Percentiles rank a stretch among this genome's conserved stretches.
These are phyloP conservation scores for Globisporangium heterothallicum DNA, from an alignment of 352 stramenopile species.

Conservation along the genomic window DNA sequence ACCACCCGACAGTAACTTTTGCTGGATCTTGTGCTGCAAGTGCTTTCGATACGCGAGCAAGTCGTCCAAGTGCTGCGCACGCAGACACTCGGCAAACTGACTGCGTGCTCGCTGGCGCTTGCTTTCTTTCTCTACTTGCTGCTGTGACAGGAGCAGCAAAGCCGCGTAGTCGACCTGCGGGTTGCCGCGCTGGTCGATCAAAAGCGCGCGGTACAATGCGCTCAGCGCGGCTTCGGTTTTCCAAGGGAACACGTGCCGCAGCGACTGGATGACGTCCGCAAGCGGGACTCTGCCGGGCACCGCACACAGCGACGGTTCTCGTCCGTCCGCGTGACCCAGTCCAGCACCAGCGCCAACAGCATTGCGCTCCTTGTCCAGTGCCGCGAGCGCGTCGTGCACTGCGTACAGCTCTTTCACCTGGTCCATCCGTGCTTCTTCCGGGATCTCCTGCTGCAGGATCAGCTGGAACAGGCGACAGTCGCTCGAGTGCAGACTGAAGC, in stretches of 20 bases:
- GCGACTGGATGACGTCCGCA: constrained; percentile 34
- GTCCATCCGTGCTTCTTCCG: constrained; percentile 40
- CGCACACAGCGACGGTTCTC: not conserved
- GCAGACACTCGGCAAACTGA: constrained; percentile 37
- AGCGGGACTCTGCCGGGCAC: constrained; percentile 28
- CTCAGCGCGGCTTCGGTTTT: constrained; percentile 42
- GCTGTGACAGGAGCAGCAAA: constrained; percentile 25
- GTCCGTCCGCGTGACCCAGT: too few species aligned
- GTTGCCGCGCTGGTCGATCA: constrained; percentile 35
- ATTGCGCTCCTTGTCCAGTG: constrained; percentile 47
- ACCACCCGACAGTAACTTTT: constrained; percentile 10
- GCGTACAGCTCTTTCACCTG: constrained; percentile 32
- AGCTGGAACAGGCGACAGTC: constrained; percentile 53
- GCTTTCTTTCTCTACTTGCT: not conserved
- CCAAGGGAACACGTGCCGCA: constrained; percentile 56
- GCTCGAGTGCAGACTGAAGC: constrained; percentile 31
- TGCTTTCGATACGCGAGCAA: constrained; percentile 41
- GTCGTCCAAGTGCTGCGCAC: constrained; percentile 57
- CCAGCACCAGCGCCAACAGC: constrained; percentile 3
- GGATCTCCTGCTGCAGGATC: constrained; percentile 35
- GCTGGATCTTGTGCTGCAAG: constrained; percentile 30
- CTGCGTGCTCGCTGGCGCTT: not conserved
- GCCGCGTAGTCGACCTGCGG: constrained; percentile 37
- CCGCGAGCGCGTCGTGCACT: constrained; percentile 42
- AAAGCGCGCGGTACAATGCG: constrained; percentile 35